A percentile compares a stretch with the other conserved stretches of the same genome.
Evolutionary conservation across 345 rosid genomes (phyloP).

Genomic region (Rhodamnia rubescens): DNA sequence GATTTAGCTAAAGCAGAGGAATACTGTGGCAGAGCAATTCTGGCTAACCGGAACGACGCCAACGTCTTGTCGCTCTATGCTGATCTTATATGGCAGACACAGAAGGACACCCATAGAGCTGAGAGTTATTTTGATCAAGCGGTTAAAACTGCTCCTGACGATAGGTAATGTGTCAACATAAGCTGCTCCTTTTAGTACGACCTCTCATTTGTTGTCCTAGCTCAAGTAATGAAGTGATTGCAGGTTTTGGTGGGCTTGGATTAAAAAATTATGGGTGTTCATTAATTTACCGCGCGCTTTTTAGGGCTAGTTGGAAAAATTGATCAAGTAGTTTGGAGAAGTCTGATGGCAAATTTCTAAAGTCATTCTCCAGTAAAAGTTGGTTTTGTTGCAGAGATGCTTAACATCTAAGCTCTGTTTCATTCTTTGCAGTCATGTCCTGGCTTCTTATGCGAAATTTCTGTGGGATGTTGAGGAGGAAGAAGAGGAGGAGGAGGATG

Average conservation of each 20-base stretch:
- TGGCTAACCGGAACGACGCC: slow-evolving; percentile 53
- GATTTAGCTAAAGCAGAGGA: slow-evolving; percentile 56
- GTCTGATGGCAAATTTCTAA: neutral
- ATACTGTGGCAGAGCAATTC: slow-evolving; percentile 50
- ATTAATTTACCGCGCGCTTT: neutral
- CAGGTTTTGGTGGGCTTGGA: neutral
- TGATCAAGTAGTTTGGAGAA: neutral
- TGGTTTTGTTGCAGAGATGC: neutral
- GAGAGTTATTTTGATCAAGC: slow-evolving; percentile 49
- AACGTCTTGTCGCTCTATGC: slow-evolving; percentile 44
- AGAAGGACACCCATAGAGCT: slow-evolving; percentile 40
- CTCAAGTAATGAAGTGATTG: neutral
- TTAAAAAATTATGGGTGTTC: neutral
- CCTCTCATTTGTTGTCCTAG: neutral
- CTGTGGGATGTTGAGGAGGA: slow-evolving; percentile 61
- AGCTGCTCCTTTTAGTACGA: neutral
- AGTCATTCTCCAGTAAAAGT: neutral
- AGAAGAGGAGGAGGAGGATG: slow-evolving; percentile 15
- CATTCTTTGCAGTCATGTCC: slow-evolving; percentile 35
- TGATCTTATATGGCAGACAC: slow-evolving; percentile 46
- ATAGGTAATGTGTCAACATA: slow-evolving; percentile 29
- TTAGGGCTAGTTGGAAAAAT: neutral
- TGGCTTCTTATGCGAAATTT: slow-evolving; percentile 66
- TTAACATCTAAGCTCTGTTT: neutral
- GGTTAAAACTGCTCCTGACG: slow-evolving; percentile 41